Evolutionary conservation across 208 protist species (phyloP), one percentile per base, ranked within the genome.

Genomic region (Leishmania braziliensis): DNA sequence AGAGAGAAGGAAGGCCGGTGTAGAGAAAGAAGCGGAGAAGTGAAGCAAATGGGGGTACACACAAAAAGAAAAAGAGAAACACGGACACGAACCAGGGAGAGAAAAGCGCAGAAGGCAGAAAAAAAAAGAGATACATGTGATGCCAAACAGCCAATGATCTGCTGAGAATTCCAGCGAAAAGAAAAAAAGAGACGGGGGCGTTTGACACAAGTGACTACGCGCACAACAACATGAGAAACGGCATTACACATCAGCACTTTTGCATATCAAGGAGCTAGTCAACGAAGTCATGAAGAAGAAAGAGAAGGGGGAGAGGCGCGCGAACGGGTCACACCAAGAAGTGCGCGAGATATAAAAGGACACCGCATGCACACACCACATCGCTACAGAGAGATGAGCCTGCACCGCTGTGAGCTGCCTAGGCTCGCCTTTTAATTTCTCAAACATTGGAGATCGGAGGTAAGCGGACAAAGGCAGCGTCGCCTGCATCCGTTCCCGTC

Each of bases 381-480:
- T 26, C 29, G 16, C 65, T 46, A 60, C 48, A 54, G n/a, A 75
- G 10, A 71, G 18, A 18, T n/a, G 23, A 43, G 3, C 14, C 51
- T 56, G 20, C 48, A 76, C 51, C 33, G n/a, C 53, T 10, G 29
- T 76, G 48, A 26, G 72, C 26, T 43, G n/a, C 9, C 69, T 73
- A 51, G 39, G 2, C 33, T 23, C 72, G 23, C 51, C 72, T 12
- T 58, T 8, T 46, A 10, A 62, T 68, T 36, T 43, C 46, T 79
- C 56, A 79, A 26, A 46, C 76, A 48, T 78, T 78, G 72, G 50
- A 77, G 14, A 75, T 85, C 33, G 58, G 77, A 36, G 82, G 82
- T 20, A 85, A 78, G 5, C 77, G 82, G 46, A 46, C 72, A 43
- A 8, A 62, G 12, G 63, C 43, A 14, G 56, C 63, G 51, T 46